Evolutionary conservation across 805 yeast genomes (phyloP), one percentile per base, ranked within the genome.

Genomic region (Candida namnaoensis): DNA sequence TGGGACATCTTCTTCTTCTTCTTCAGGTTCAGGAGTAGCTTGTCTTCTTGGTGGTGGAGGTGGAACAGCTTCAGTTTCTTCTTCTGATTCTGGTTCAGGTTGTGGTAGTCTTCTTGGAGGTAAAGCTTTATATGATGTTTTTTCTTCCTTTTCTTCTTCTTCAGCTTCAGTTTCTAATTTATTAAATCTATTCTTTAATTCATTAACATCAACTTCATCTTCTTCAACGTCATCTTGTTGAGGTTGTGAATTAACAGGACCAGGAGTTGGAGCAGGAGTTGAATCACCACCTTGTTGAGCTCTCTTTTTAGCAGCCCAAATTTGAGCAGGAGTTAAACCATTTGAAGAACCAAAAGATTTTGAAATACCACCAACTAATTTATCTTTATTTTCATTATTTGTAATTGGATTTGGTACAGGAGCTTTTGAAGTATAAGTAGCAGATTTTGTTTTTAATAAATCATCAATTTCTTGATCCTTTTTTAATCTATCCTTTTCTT

Each of bases 241-340:
- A 47, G 19, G 24, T 32, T 19, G 37, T 11, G 12, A 24, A 28
- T 24, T 47, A 24, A 24, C 46, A 15, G 5, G 40, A 12, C 53
- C 51, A 28, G 60, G 51, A 11, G 57, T 28, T 10, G 34, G 43
- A 28, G 53, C 61, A 34, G 56, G 47, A 12, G 54, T 47, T 39
- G 54, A 49, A 38, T 66, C 75, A 13, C 32, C 27, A 37, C 66
- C 64, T 50, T 70, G 74, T 52, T 68, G 77, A 57, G 80, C 72
- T 38, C 88, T 95, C 56, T 82, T 78, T 65, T 81, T 84, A 58
- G 84, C 96, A 24, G 96, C 97, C 97, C 97, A 88, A 27, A 86
- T 54, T 65, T 88, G 96, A 27, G 96, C 96, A 24, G 97, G 96
- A 7, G 95, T 84, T 62, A 87, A 85, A 46, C 95, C 96, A 46